Evolutionary conservation across 179 eudicot genomes (phyloP).

Genomic region (Patellifolia procumbens): DNA sequence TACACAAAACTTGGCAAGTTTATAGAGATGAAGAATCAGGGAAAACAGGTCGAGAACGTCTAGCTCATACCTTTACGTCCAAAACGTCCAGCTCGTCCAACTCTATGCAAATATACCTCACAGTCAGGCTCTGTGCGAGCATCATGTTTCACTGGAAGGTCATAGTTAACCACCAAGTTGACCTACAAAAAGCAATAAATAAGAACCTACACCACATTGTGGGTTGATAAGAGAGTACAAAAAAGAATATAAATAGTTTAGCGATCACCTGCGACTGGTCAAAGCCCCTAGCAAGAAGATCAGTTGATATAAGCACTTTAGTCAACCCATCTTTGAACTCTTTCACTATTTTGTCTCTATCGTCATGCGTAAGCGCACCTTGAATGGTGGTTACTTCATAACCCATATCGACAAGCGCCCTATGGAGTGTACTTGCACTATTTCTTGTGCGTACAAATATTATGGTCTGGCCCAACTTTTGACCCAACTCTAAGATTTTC

Average conservation of each 20-base stretch:
- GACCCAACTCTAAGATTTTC: constrained; percentile 72
- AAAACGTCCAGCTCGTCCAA: constrained; percentile 95
- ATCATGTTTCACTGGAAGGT: constrained; percentile 66
- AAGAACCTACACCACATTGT: constrained; percentile 3
- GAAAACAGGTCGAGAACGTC: constrained; percentile 8
- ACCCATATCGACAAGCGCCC: constrained; percentile 59
- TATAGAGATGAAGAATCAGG: background rate
- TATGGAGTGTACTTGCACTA: constrained; percentile 62
- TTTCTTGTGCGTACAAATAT: constrained; percentile 74
- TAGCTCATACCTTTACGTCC: constrained; percentile 77
- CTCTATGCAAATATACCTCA: constrained; percentile 95
- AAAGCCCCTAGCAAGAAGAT: constrained; percentile 89
- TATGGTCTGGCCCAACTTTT: constrained; percentile 85
- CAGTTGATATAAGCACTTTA: constrained; percentile 84
- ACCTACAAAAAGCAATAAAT: constrained; percentile 43
- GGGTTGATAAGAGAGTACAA: background rate
- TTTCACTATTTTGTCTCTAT: constrained; percentile 80
- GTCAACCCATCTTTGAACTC: constrained; percentile 93
- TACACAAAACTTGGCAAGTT: background rate
- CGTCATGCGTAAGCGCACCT: constrained; percentile 76
- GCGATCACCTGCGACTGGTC: constrained; percentile 73
- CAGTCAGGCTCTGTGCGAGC: constrained; percentile 62
- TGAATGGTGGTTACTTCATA: constrained; percentile 89
- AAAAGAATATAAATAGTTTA: background rate
- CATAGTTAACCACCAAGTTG: constrained; percentile 88